A percentile compares a stretch with the other conserved stretches of the same genome.
Conservation (phyloP, 306 rosid genomes). For the Medicago lupulina region DNA sequence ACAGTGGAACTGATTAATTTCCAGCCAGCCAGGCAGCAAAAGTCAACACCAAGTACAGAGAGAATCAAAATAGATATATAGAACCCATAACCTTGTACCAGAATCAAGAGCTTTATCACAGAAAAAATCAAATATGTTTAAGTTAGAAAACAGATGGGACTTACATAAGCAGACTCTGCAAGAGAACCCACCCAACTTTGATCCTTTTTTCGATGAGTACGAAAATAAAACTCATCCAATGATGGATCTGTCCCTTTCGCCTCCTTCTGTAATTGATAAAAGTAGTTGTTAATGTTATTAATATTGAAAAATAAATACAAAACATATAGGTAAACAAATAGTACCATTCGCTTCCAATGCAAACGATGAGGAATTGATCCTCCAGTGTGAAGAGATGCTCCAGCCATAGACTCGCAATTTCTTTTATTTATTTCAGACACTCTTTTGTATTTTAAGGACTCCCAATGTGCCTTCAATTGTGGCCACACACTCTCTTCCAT, state of each 20-base stretch:
- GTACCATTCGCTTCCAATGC: constrained; percentile 41
- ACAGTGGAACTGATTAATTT: neutral
- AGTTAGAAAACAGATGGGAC: constrained; percentile 9
- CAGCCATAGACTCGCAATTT: constrained; percentile 20
- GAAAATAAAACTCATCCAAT: constrained; percentile 35
- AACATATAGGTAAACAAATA: constrained; percentile 1
- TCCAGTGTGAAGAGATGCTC: constrained; percentile 34
- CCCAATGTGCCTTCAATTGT: constrained; percentile 24
- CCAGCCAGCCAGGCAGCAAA: neutral
- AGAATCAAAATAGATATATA: neutral
- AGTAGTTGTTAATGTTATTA: neutral
- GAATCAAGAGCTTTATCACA: neutral
- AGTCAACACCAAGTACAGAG: neutral
- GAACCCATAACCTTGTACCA: neutral
- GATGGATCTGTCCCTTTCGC: constrained; percentile 33
- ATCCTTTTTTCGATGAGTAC: constrained; percentile 29
- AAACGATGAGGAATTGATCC: constrained; percentile 40
- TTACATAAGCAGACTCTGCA: constrained; percentile 13
- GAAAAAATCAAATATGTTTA: neutral
- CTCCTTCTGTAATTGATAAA: constrained; percentile 17
- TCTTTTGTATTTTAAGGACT: neutral
- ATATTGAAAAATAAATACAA: neutral
- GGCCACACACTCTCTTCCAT: constrained; percentile 21
- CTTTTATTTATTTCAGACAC: constrained; percentile 17
- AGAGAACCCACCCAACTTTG: constrained; percentile 32